Evolutionary conservation across 345 rosid species (phyloP).

Genomic region (Arabidopsis suecica): DNA sequence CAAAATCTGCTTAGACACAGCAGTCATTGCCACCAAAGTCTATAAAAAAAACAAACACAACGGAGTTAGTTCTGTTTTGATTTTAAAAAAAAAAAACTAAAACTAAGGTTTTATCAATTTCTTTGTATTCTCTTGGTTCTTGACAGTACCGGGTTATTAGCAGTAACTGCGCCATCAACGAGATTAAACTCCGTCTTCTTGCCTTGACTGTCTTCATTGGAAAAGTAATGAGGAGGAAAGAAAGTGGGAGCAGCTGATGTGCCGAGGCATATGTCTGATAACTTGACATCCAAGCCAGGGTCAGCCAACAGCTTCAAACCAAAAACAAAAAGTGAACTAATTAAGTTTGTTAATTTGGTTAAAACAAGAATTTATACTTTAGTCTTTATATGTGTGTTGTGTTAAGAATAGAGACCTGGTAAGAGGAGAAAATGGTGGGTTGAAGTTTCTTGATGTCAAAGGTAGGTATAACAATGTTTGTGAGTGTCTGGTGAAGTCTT

Average conservation of each 20-base stretch:
- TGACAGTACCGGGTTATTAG: slow-evolving; percentile 66
- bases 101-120: not conserved
- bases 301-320: slow-evolving; percentile 38
- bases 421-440: slow-evolving; percentile 69
- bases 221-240: slow-evolving; percentile 64
- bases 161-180: slow-evolving; percentile 72
- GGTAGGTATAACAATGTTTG: slow-evolving; percentile 68
- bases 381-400: not conserved
- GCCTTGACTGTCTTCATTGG: slow-evolving; percentile 53
- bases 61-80: not conserved
- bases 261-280: slow-evolving; percentile 70
- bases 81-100: not conserved
- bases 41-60: slow-evolving; percentile 36
- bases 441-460: slow-evolving; percentile 75
- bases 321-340: not conserved
- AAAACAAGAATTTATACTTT: not conserved
- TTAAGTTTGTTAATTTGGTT: not conserved
- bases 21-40: slow-evolving; percentile 70
- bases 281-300: slow-evolving; percentile 54
- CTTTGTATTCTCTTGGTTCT: not conserved
- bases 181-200: slow-evolving; percentile 59
- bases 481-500: slow-evolving; percentile 63
- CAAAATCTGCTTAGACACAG: slow-evolving; percentile 60
- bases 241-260: slow-evolving; percentile 83
- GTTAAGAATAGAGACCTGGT: slow-evolving; percentile 49